Base-by-base conservation (phyloP, 805 yeast genomes). In the Yamadazyma phyllophila region DNA sequence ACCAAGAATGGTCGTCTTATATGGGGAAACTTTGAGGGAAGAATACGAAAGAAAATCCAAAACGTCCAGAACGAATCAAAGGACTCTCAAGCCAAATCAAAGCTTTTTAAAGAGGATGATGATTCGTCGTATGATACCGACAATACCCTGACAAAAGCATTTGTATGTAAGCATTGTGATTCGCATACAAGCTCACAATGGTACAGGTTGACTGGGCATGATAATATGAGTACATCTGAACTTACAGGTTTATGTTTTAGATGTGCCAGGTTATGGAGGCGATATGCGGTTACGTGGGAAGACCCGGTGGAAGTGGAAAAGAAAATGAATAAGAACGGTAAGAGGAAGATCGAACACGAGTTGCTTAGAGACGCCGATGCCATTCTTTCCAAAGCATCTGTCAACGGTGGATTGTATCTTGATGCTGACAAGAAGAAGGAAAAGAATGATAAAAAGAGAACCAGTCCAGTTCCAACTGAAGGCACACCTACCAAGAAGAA, bases 181-280 rank as follows among this genome's bases (percentile, higher is more conserved):
- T 77, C 90, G 0, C 59, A 63, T 4, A 59, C 58, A 9, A 80
- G 90, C 0, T 56, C 64, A 1, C 80, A 75, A 43, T 88, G 96
- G 96, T 80, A 76, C 51, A 71, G 85, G 43, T 77, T 83, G 1
- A 84, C 94, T 1, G 94, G 92, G 1, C 62, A 49, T 50, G 74
- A 71, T 26, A 26, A 43, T 10, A n/a, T 15, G 8, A 24, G 7
- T 10, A 15, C 41, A 11, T 3, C 31, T 13, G 32, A 52, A 13
- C 66, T 81, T 1, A 63, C 71, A 12, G 97, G 90, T 0, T 67
- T 92, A 11, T 92, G 99, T 62, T 66, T 76, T 26, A 72, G 98
- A 44, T 92, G 99, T 69, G 96, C 97, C 0, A 75, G 86, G 47
- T 59, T 94, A 26, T 92, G 98, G 98, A 76, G 96, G 61, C 69